These are phyloP conservation scores for Backusella tuberculispora DNA, from an alignment of 192 early-diverging fungal species.

Conservation along the genomic window DNA sequence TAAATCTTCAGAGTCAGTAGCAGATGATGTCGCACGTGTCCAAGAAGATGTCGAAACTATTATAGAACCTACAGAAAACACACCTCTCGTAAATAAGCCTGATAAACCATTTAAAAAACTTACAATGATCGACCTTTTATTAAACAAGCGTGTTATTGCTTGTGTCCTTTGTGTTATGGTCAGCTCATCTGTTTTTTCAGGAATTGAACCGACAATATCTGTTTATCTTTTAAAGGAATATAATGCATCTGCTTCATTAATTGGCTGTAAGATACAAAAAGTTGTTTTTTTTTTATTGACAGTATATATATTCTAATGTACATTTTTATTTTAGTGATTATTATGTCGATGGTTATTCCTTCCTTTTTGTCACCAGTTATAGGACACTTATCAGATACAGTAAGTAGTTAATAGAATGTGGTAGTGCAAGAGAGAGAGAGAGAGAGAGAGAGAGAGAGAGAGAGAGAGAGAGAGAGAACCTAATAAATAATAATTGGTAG, in stretches of 20 bases:
- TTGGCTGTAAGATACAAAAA: constrained; percentile 41
- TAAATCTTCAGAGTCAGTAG: background rate
- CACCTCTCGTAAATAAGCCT: constrained; percentile 14
- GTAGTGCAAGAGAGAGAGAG: background rate
- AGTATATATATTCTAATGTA: constrained; percentile 1
- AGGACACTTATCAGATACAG: constrained; percentile 55
- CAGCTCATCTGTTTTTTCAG: constrained; percentile 54
- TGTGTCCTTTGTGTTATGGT: constrained; percentile 49
- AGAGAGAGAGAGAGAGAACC: too few species aligned
- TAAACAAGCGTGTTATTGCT: constrained; percentile 49
- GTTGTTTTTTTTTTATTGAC: background rate
- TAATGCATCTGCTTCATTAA: constrained; percentile 41
- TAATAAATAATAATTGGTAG: constrained; percentile 5
- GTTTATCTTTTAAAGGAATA: constrained; percentile 49
- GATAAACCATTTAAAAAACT: constrained; percentile 16
- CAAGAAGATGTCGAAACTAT: constrained; percentile 19
- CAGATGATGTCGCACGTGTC: background rate
- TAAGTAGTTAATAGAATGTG: background rate
- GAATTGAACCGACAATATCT: constrained; percentile 60
- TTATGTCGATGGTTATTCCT: constrained; percentile 71
- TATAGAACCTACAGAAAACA: background rate
- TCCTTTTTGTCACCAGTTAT: constrained; percentile 61
- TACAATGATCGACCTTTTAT: constrained; percentile 49
- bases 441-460: background rate
- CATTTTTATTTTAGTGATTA: constrained; percentile 48